phyloP scores from a whole-genome alignment of 306 rosid species.

The Morella rubra region DNA sequence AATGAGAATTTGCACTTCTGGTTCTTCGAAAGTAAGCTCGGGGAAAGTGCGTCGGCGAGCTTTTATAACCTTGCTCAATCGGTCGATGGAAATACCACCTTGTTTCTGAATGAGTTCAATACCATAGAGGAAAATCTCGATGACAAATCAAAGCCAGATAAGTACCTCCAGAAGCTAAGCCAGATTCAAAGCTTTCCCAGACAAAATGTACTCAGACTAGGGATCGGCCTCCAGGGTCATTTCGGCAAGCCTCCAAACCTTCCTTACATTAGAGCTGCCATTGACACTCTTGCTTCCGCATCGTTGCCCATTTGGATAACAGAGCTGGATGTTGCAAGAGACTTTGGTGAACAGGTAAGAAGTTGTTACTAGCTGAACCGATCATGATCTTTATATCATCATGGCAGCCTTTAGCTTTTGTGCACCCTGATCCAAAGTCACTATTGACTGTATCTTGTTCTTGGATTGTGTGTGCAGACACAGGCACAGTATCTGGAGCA shows the following conservation, averaged over 20 bases:
- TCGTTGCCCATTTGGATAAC: constrained; percentile 73
- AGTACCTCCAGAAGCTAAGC: constrained; percentile 48
- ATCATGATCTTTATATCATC: too few species aligned
- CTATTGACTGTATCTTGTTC: neutral
- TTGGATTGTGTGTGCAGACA: constrained; percentile 35
- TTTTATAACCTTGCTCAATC: constrained; percentile 39
- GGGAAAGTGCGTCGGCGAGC: constrained; percentile 29
- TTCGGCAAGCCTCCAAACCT: constrained; percentile 45
- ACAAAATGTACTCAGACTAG: constrained; percentile 20
- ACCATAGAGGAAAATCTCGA: constrained; percentile 64
- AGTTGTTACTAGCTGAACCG: too few species aligned
- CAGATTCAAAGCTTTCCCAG: constrained; percentile 37
- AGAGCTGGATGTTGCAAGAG: constrained; percentile 55
- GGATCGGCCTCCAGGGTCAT: constrained; percentile 74
- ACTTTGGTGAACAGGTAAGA: constrained; percentile 50
- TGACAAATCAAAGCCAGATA: constrained; percentile 33
- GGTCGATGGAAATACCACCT: constrained; percentile 38
- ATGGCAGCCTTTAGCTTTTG: too few species aligned
- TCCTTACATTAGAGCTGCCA: constrained; percentile 61
- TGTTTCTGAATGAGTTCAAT: constrained; percentile 69
- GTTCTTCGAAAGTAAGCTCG: constrained; percentile 54
- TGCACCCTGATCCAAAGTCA: neutral
- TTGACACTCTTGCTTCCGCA: constrained; percentile 65
- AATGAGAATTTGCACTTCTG: constrained; percentile 67
- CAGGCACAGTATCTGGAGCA: constrained; percentile 55